Conservation (phyloP, 2,329 filamentous ascomycete genomes). For the Cadophora sp. region DNA sequence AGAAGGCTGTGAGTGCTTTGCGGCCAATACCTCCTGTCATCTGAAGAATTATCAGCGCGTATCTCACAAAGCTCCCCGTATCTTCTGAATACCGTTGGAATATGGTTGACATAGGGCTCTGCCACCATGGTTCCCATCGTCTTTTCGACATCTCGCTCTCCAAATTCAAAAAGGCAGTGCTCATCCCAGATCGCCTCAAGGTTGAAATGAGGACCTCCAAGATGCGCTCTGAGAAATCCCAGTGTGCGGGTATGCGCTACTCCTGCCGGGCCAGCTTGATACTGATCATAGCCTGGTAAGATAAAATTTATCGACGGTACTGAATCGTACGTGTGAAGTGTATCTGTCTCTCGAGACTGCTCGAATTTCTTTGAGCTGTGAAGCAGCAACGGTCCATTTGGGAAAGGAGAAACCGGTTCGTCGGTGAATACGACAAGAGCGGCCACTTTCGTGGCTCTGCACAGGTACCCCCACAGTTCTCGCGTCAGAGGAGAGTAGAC, state of each 20-base stretch:
- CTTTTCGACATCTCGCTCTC: constrained; percentile 68
- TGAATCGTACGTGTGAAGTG: constrained; percentile 21
- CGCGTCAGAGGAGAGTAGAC: not conserved
- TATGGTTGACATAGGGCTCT: constrained; percentile 80
- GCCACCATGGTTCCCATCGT: constrained; percentile 86
- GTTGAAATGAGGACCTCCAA: constrained; percentile 73
- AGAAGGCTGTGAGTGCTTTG: constrained; percentile 67
- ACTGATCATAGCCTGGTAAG: constrained; percentile 34
- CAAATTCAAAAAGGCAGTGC: constrained; percentile 76
- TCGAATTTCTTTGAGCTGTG: constrained; percentile 15
- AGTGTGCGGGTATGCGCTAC: constrained; percentile 67
- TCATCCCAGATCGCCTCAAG: constrained; percentile 82
- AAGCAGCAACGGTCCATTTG: constrained; percentile 8
- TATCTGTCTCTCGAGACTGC: constrained; percentile 8
- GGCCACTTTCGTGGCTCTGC: constrained; percentile 10
- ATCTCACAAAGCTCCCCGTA: not conserved
- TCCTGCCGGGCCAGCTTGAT: constrained; percentile 47
- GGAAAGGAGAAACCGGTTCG: not conserved
- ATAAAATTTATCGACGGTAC: constrained; percentile 29
- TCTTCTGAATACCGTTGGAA: constrained; percentile 64
- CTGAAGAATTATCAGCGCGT: constrained; percentile 20
- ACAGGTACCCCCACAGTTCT: constrained; percentile 7
- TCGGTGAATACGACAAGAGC: constrained; percentile 21
- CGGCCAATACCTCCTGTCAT: constrained; percentile 71
- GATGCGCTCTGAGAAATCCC: constrained; percentile 66